Conservation (phyloP, 768 basidiomycete genomes). For the Mycena pura region DNA sequence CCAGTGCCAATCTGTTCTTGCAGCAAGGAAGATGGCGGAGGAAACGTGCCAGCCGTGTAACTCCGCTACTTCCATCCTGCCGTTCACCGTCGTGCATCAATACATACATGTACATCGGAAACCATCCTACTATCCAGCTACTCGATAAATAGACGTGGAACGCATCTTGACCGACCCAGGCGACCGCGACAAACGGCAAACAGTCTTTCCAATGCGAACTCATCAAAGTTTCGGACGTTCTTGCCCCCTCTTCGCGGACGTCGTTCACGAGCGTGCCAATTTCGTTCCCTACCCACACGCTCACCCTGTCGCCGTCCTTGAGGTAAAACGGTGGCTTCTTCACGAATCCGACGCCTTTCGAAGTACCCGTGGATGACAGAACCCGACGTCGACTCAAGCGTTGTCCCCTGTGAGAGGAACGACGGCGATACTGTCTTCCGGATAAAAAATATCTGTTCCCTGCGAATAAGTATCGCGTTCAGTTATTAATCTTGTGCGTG, state of each 20-base stretch:
- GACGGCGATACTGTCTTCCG: slow-evolving; percentile 78
- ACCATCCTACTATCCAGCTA: too few species aligned
- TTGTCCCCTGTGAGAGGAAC: slow-evolving; percentile 84
- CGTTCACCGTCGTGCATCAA: too few species aligned
- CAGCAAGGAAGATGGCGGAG: too few species aligned
- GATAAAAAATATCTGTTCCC: slow-evolving; percentile 82
- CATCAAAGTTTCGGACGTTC: slow-evolving; percentile 51
- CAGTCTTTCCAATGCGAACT: background rate
- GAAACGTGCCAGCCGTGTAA: too few species aligned
- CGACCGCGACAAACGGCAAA: background rate
- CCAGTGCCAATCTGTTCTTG: too few species aligned
- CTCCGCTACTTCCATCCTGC: too few species aligned
- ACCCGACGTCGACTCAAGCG: slow-evolving; percentile 78
- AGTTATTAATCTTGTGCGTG: background rate
- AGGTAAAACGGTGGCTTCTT: slow-evolving; percentile 73
- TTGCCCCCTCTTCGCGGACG: slow-evolving; percentile 68
- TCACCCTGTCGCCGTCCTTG: slow-evolving; percentile 75
- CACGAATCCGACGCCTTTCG: slow-evolving; percentile 84
- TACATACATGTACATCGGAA: too few species aligned
- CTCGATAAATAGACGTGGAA: too few species aligned
- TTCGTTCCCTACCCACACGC: slow-evolving; percentile 70
- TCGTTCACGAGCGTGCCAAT: slow-evolving; percentile 82
- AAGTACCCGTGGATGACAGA: slow-evolving; percentile 86
- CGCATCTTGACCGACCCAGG: background rate
- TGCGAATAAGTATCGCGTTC: slow-evolving; percentile 40